phyloP scores from a whole-genome alignment of 2,329 filamentous ascomycete species.

The Macrophomina pseudophaseolina region DNA sequence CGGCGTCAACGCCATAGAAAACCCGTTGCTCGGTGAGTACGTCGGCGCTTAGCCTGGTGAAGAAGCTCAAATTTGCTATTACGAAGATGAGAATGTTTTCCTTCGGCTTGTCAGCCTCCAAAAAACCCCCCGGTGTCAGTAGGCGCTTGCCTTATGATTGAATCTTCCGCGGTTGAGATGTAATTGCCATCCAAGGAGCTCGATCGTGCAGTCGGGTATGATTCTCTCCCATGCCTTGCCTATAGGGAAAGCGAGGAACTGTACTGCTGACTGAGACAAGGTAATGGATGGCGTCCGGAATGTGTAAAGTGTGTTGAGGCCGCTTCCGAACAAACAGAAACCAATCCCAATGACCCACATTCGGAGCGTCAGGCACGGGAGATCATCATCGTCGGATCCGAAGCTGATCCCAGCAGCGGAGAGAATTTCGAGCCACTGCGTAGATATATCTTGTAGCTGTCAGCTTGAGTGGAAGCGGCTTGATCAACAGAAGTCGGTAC shows the following conservation, averaged over 20 bases:
- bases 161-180: not conserved
- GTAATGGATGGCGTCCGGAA: constrained; percentile 18
- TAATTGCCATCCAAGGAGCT: not conserved
- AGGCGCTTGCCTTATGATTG: not conserved
- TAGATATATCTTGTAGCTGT: not conserved
- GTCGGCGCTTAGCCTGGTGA: constrained; percentile 16
- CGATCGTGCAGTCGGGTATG: not conserved
- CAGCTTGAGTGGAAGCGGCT: not conserved
- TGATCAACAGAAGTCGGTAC: not conserved
- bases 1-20: constrained; percentile 15
- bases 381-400: not conserved
- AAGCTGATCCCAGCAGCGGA: not conserved
- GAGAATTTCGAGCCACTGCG: not conserved
- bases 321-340: constrained; percentile 22
- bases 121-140: not conserved
- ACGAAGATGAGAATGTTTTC: constrained; percentile 11
- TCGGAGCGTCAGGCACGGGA: constrained; percentile 18
- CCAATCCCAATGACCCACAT: constrained; percentile 13
- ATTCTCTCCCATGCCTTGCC: not conserved
- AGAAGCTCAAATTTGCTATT: constrained; percentile 15
- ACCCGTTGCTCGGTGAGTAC: constrained; percentile 16
- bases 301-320: constrained; percentile 19
- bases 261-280: constrained; percentile 1
- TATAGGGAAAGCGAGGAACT: not conserved
- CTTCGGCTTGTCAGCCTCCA: not conserved